phyloP scores from a whole-genome alignment of 192 early-diverging fungal genomes.

The Linnemannia elongata region DNA sequence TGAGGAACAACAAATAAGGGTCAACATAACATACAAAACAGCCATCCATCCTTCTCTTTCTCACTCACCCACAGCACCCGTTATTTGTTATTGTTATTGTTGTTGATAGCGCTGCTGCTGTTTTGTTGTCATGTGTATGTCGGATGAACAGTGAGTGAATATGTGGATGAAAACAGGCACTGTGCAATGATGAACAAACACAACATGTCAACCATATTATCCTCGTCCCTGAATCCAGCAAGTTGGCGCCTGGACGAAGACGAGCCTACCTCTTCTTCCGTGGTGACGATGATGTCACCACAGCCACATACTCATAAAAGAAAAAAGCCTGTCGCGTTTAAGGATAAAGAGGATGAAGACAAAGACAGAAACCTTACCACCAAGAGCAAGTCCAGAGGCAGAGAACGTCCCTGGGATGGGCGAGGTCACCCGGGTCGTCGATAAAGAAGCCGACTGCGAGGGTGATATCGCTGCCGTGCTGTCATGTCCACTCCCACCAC shows the following conservation, averaged over 20 bases:
- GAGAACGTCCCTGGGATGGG: conserved; percentile 21
- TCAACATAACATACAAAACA: not conserved
- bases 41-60: not conserved
- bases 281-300: not conserved
- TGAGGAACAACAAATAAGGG: not conserved
- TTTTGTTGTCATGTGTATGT: not conserved
- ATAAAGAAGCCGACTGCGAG: conserved; percentile 40
- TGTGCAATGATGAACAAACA: not conserved
- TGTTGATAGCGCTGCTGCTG: too few species aligned
- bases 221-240: not conserved
- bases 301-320: not conserved
- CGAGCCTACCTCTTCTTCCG: not conserved
- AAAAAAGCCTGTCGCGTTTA: not conserved
- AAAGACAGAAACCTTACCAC: not conserved
- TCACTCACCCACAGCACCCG: not conserved
- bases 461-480: not conserved
- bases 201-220: not conserved
- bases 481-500: not conserved
- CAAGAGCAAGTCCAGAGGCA: not conserved
- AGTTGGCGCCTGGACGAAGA: not conserved
- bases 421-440: conserved; percentile 47
- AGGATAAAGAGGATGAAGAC: not conserved
- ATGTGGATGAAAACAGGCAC: not conserved
- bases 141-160: not conserved
- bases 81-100: not conserved